Evolutionary conservation across 495 filamentous ascomycete species (phyloP).

Genomic region (Cercophora sp.): DNA sequence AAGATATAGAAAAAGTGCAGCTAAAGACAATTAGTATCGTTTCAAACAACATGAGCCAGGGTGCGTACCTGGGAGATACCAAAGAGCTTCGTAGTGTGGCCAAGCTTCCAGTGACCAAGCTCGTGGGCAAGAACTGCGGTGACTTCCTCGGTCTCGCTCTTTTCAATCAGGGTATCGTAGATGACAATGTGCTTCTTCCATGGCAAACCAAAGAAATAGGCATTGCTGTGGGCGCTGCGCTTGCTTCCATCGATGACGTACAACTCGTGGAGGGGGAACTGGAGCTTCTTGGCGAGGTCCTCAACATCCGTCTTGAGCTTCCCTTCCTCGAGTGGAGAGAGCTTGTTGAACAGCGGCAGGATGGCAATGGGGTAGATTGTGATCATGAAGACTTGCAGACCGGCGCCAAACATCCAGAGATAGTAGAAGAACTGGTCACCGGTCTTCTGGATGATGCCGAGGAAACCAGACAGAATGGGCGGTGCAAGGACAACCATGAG

Average conservation of each 20-base stretch:
- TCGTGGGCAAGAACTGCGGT: conserved; percentile 94
- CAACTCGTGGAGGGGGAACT: conserved; percentile 87
- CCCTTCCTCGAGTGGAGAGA: conserved; percentile 85
- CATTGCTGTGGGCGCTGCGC: conserved; percentile 94
- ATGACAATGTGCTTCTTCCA: conserved; percentile 99
- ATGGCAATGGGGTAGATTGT: conserved; percentile 95
- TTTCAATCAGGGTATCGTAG: conserved; percentile 95
- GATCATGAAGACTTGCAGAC: conserved; percentile 86
- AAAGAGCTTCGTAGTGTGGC: conserved; percentile 90
- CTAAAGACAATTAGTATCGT: conserved; percentile 31
- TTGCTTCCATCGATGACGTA: conserved; percentile 98
- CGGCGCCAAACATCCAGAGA: conserved; percentile 86
- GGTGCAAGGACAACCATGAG: conserved; percentile 73
- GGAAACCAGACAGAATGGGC: conserved; percentile 84
- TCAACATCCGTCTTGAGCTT: conserved; percentile 84
- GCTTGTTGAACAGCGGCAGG: conserved; percentile 95
- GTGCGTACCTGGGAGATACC: conserved; percentile 74
- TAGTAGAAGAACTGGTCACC: conserved; percentile 95
- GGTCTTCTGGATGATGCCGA: conserved; percentile 87
- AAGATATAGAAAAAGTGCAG: conserved; percentile 94
- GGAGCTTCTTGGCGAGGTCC: conserved; percentile 71
- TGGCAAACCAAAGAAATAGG: conserved; percentile 95
- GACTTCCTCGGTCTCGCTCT: conserved; percentile 85
- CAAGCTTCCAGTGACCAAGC: conserved; percentile 92
- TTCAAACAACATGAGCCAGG: neutral